Percentiles rank a stretch among this genome's conserved stretches.
phyloP scores from a whole-genome alignment of 257 asterid genomes.

The Oldenlandia corymbosa region DNA sequence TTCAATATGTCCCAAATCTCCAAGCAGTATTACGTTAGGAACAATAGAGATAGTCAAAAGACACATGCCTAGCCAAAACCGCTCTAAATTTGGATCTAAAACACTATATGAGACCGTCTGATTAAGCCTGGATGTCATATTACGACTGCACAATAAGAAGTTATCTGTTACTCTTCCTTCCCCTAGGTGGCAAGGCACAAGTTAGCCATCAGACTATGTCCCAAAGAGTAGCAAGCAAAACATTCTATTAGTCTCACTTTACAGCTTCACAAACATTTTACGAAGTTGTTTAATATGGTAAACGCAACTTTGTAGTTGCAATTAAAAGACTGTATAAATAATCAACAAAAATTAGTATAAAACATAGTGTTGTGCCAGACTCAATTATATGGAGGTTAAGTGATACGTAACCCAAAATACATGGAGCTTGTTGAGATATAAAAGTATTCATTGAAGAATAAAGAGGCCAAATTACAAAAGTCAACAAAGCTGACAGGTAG shows the following conservation, averaged over 20 bases:
- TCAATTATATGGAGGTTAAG: neutral
- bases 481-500: neutral
- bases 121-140: neutral
- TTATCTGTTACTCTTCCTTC: neutral
- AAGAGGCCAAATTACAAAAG: neutral
- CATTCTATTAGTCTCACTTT: neutral
- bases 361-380: neutral
- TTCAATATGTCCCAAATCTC: neutral
- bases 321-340: neutral
- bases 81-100: neutral
- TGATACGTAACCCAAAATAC: neutral
- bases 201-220: neutral
- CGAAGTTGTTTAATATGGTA: no score
- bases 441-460: neutral
- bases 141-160: neutral
- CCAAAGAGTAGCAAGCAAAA: neutral
- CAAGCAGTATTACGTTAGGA: neutral
- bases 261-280: neutral
- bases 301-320: no score
- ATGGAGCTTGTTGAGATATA: neutral
- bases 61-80: neutral
- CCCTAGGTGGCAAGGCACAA: neutral
- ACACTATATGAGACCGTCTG: neutral
- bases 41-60: neutral
- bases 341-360: neutral